phyloP scores from a whole-genome alignment of 1,139 yeast species.

The Zygosaccharomyces sapae region DNA sequence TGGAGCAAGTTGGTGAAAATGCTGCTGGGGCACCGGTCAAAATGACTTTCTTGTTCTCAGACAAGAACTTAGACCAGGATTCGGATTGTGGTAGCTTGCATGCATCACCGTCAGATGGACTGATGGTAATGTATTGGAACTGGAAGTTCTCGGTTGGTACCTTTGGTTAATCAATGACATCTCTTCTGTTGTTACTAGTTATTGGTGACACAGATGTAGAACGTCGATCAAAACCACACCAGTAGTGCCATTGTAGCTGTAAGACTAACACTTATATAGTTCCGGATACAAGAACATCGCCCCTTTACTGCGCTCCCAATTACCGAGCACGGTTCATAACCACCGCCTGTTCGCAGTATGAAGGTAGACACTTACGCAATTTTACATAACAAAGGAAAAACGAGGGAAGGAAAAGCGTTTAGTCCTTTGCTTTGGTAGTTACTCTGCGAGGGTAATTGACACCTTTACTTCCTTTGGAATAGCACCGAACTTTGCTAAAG shows the following conservation, averaged over 20 bases:
- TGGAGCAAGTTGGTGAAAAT: slow-evolving; percentile 86
- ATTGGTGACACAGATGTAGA: no score
- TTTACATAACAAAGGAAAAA: not conserved
- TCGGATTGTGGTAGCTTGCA: slow-evolving; percentile 32
- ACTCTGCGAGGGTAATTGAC: not conserved
- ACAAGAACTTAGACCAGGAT: slow-evolving; percentile 29
- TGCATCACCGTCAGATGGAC: slow-evolving; percentile 24
- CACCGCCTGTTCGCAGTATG: not conserved
- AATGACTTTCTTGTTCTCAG: slow-evolving; percentile 44
- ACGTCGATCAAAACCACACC: no score
- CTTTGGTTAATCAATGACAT: slow-evolving; percentile 23
- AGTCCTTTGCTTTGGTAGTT: not conserved
- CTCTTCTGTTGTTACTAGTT: slow-evolving; percentile 3
- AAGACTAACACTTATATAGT: not conserved
- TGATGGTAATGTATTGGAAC: slow-evolving; percentile 30
- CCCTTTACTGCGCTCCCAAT: not conserved
- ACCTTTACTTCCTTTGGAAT: not conserved
- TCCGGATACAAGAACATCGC: not conserved
- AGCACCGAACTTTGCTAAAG: not conserved
- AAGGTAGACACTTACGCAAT: not conserved
- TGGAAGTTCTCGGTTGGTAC: slow-evolving; percentile 26
- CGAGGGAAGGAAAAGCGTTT: not conserved
- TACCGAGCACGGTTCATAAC: slow-evolving; percentile 1
- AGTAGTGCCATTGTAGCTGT: no score
- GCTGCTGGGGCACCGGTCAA: slow-evolving; percentile 88